Base-by-base conservation (phyloP, 164 flowering plant genomes). In the Macadamia tetraphylla region DNA sequence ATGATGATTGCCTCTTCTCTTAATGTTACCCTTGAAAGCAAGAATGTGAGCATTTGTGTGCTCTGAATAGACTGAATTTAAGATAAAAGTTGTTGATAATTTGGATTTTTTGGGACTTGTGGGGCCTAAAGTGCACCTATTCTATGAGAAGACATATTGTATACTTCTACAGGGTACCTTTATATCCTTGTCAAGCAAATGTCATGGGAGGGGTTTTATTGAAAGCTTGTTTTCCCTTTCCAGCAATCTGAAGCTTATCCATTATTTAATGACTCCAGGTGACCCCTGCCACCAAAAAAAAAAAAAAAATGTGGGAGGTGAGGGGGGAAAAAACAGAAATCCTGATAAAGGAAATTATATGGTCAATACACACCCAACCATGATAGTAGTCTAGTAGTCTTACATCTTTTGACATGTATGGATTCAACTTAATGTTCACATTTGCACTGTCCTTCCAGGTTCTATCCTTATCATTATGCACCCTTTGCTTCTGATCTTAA, bases 401-500 rank as follows among this genome's bases (percentile, higher is more conserved):
- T 51, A 29, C 14, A 14, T 15, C 11, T 69, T 44, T 58, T 44
- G 18, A 0, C 57, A 56, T 60, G 5, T 35, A 48, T 40, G 69
- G 35, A 46, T 31, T 11, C 49, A 12, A 15, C 23, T 44, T 51
- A 11, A 49, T 42, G n/a, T 63, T 71, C 29, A 46, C 13, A 46
- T 46, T 9, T 8, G 9, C 51, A 11, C 13, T 46, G 51, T 62
- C 42, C 40, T 35, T 55, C 60, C 85, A 92, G 97, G 97, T 92
- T 88, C 82, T 94, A 92, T 80, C 98, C 98, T 2, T 94, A 94
- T 67, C 97, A 94, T 74, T 91, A 94, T 87, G 98, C 99, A 1
- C 99, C 99, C 6, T 95, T 95, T 88, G 99, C 99, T 68, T 95
- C 99, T 68, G 99, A 95, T 80, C 84, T 95, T 49, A 90, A 85